A percentile compares a stretch with the other conserved stretches of the same genome.
phyloP scores from a whole-genome alignment of 352 stramenopile genomes.

The Phytophthora colocasiae region DNA sequence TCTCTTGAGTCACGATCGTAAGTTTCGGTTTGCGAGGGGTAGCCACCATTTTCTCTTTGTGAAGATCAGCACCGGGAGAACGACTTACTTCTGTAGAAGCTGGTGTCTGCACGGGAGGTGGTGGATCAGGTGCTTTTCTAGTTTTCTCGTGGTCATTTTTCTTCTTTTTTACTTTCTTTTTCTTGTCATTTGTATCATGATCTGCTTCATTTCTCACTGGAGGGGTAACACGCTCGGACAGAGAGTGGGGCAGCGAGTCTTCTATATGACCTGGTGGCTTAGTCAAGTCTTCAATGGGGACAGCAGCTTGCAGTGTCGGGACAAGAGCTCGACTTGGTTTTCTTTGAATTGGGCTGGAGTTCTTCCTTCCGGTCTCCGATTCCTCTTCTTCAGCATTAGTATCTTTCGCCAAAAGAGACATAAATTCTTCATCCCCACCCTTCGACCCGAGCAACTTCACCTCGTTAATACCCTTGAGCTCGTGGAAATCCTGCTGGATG shows the following conservation, averaged over 20 bases:
- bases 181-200: conserved; percentile 14
- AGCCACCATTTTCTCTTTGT: conserved; percentile 13
- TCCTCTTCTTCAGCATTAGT: conserved; percentile 31
- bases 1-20: conserved; percentile 13
- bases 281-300: background rate
- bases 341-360: conserved; percentile 41
- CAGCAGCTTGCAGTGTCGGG: background rate
- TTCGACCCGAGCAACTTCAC: conserved; percentile 53
- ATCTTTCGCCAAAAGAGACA: conserved; percentile 57
- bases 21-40: conserved; percentile 24
- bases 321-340: conserved; percentile 37
- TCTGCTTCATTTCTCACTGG: conserved; percentile 10
- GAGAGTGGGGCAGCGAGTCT: conserved; percentile 6
- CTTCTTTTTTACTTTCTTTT: conserved; percentile 37
- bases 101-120: conserved; percentile 2
- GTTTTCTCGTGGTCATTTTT: conserved; percentile 10
- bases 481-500: conserved; percentile 73
- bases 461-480: conserved; percentile 63
- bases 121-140: background rate
- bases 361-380: conserved; percentile 21
- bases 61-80: background rate
- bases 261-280: conserved; percentile 16
- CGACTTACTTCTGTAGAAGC: background rate
- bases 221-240: background rate
- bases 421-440: conserved; percentile 66